These are phyloP conservation scores for Fusarium brevicatenulatum DNA, from an alignment of 2,329 filamentous ascomycete genomes.

Conservation along the genomic window DNA sequence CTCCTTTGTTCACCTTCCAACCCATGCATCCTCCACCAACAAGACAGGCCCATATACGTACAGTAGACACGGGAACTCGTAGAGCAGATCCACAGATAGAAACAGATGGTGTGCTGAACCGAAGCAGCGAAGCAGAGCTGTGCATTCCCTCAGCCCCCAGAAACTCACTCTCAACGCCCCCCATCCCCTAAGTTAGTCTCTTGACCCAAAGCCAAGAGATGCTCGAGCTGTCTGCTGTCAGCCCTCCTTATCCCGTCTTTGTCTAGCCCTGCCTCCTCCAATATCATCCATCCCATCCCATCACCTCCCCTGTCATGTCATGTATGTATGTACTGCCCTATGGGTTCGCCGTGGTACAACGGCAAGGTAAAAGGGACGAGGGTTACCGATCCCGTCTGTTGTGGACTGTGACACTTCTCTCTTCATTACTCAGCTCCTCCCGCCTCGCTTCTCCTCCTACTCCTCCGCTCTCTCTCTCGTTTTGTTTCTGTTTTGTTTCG, in stretches of 20 bases:
- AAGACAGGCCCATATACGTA: slow-evolving; percentile 8
- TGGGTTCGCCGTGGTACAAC: slow-evolving; percentile 4
- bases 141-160: slow-evolving; percentile 33
- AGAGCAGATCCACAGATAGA: slow-evolving; percentile 1
- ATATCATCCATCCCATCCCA: not conserved
- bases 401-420: not conserved
- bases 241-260: slow-evolving; percentile 32
- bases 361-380: slow-evolving; percentile 23
- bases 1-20: slow-evolving; percentile 31
- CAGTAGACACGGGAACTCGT: not conserved
- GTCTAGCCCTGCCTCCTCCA: slow-evolving; percentile 7
- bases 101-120: slow-evolving; percentile 18
- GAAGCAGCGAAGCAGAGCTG: not conserved
- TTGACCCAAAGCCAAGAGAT: not conserved
- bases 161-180: not conserved
- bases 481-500: slow-evolving; percentile 10
- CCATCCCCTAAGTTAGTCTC: not conserved
- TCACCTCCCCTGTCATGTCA: not conserved
- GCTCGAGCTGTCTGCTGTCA: slow-evolving; percentile 15
- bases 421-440: slow-evolving; percentile 37
- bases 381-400: not conserved
- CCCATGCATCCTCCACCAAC: slow-evolving; percentile 26
- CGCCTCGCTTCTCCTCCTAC: slow-evolving; percentile 11
- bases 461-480: slow-evolving; percentile 1
- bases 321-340: slow-evolving; percentile 3